Evolutionary conservation across 176 grass and related monocot genomes (phyloP).

Genomic region (Cymbopogon citratus): DNA sequence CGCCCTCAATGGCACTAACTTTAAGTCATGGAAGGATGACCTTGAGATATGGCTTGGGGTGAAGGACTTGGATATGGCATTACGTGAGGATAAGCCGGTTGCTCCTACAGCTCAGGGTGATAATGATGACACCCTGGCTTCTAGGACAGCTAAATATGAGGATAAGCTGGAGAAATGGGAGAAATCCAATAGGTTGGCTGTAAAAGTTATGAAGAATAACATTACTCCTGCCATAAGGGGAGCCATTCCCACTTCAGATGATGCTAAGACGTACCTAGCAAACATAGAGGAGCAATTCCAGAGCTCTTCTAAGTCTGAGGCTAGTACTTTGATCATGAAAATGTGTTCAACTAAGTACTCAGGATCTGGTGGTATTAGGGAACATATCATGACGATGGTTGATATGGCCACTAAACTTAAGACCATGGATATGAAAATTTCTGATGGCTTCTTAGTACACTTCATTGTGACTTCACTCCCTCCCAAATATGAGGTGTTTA

Average conservation of each 20-base stretch:
- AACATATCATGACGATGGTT: background rate
- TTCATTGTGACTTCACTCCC: background rate
- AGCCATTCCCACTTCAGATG: too few relatives aligned
- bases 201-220: background rate
- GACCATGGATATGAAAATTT: background rate
- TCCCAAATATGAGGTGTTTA: too few relatives aligned
- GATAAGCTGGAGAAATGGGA: background rate
- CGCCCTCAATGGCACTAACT: too few relatives aligned
- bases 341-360: background rate
- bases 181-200: background rate
- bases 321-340: background rate
- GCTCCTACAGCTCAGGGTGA: too few relatives aligned
- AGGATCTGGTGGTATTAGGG: background rate
- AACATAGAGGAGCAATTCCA: background rate
- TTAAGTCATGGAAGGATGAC: too few relatives aligned
- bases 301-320: background rate
- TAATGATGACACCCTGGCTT: too few relatives aligned
- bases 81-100: too few relatives aligned
- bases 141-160: too few relatives aligned
- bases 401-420: background rate
- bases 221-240: too few relatives aligned
- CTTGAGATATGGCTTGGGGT: too few relatives aligned
- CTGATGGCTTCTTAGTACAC: background rate
- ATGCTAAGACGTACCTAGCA: too few relatives aligned
- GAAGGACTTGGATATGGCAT: too few relatives aligned